Percentiles rank a stretch among this genome's conserved stretches.
These are phyloP conservation scores for Aspergillus japonicus DNA, from an alignment of 2,329 filamentous ascomycete species.

Conservation along the genomic window DNA sequence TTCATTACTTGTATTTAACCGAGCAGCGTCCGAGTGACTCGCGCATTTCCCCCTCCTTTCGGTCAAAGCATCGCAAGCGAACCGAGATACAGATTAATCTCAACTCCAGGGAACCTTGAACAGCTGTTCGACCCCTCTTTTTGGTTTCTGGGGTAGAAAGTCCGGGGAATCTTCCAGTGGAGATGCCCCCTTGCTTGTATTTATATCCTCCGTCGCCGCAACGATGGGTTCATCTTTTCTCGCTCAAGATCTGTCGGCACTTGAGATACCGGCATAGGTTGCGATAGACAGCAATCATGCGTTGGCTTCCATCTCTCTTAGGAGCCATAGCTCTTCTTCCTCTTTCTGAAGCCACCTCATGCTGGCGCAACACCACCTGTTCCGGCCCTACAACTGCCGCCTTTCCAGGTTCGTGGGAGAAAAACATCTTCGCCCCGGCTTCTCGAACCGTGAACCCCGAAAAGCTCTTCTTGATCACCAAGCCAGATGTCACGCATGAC, in stretches of 20 bases:
- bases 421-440: constrained; percentile 56
- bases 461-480: constrained; percentile 13
- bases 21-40: not conserved
- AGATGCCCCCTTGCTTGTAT: not conserved
- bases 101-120: not conserved
- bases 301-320: constrained; percentile 13
- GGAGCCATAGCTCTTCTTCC: constrained; percentile 17
- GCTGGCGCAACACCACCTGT: constrained; percentile 59
- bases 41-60: not conserved
- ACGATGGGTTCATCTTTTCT: not conserved
- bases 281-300: not conserved
- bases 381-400: constrained; percentile 50
- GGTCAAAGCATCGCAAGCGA: constrained; percentile 5
- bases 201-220: not conserved
- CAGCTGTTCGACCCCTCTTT: constrained; percentile 8
- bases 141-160: constrained; percentile 6
- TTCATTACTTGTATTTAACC: not conserved
- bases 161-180: constrained; percentile 4
- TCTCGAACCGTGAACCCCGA: constrained; percentile 52
- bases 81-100: constrained; percentile 1
- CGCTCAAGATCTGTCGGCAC: not conserved
- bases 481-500: constrained; percentile 16
- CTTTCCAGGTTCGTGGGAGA: constrained; percentile 59
- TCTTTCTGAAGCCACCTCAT: constrained; percentile 31
- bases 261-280: not conserved